Evolutionary conservation across 331 rosid genomes (phyloP).

Genomic region (Rhamnella rubrinervis): DNA sequence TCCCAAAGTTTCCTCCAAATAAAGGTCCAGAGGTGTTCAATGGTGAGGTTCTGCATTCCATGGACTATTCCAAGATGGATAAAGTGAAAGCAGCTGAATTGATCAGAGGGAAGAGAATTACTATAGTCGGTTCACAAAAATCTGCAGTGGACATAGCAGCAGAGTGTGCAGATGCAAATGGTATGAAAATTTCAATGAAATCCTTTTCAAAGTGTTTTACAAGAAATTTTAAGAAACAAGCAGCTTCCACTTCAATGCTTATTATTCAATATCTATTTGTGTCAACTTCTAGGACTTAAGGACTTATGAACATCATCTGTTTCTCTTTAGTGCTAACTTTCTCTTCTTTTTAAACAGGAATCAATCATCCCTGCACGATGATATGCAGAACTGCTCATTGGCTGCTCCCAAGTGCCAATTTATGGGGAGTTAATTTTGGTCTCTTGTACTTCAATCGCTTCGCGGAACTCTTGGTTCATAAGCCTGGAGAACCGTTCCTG

Average conservation of each 20-base stretch:
- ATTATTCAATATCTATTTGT: too few relatives aligned
- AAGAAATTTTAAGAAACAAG: background rate
- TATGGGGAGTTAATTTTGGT: constrained; percentile 38
- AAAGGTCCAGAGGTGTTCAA: constrained; percentile 29
- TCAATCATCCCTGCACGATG: constrained; percentile 43
- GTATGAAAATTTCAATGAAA: constrained; percentile 11
- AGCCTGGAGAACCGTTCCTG: constrained; percentile 48
- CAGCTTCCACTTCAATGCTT: background rate
- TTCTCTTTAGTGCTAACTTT: background rate
- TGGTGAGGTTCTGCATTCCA: constrained; percentile 25
- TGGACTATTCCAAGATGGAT: constrained; percentile 41
- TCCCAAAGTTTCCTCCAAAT: constrained; percentile 25
- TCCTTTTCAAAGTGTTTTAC: background rate
- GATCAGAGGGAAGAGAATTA: constrained; percentile 35
- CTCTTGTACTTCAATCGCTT: constrained; percentile 41
- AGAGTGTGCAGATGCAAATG: constrained; percentile 44
- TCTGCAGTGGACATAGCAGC: constrained; percentile 50
- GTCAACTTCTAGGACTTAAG: background rate
- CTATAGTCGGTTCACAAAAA: constrained; percentile 40
- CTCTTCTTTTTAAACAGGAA: constrained; percentile 21
- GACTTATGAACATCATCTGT: background rate
- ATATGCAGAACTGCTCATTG: constrained; percentile 42
- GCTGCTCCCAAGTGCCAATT: constrained; percentile 28
- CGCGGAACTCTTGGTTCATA: constrained; percentile 47
- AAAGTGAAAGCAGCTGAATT: constrained; percentile 37